These are phyloP conservation scores for Ampelomyces quisqualis DNA, from an alignment of 2,329 filamentous ascomycete species.

Conservation along the genomic window DNA sequence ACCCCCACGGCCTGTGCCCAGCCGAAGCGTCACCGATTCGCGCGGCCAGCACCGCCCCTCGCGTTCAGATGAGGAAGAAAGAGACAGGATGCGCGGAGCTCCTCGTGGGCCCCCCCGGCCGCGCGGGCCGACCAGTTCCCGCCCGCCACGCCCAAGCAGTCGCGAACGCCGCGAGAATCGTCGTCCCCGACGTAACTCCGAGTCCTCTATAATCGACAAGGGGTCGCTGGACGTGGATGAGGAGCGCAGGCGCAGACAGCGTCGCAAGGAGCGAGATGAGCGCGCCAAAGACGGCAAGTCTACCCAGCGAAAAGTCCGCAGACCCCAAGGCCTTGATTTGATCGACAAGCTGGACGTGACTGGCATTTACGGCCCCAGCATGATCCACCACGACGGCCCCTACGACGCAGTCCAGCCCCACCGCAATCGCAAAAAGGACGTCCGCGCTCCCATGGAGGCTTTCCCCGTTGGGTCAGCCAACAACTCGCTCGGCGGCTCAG, in stretches of 20 bases:
- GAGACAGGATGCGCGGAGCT: slow-evolving; percentile 41
- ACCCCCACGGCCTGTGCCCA: slow-evolving; percentile 42
- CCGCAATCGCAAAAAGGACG: slow-evolving; percentile 80
- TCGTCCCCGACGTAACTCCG: slow-evolving; percentile 72
- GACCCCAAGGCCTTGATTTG: slow-evolving; percentile 67
- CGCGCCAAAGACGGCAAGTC: slow-evolving; percentile 43
- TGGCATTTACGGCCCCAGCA: slow-evolving; percentile 88
- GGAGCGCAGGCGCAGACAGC: slow-evolving; percentile 54
- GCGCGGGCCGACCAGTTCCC: slow-evolving; percentile 43
- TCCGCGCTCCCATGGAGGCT: slow-evolving; percentile 89
- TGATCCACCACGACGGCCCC: slow-evolving; percentile 96
- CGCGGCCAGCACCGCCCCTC: slow-evolving; percentile 60
- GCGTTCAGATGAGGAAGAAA: slow-evolving; percentile 64
- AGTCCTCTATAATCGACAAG: slow-evolving; percentile 70
- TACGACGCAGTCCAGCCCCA: slow-evolving; percentile 96
- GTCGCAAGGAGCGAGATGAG: slow-evolving; percentile 55
- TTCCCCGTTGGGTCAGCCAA: slow-evolving; percentile 92
- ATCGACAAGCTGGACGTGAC: slow-evolving; percentile 97
- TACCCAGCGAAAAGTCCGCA: slow-evolving; percentile 39
- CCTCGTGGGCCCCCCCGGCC: slow-evolving; percentile 37
- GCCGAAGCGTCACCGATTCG: slow-evolving; percentile 51
- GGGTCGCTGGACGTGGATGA: slow-evolving; percentile 63
- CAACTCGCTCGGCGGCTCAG: slow-evolving; percentile 84
- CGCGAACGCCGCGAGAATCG: slow-evolving; percentile 48
- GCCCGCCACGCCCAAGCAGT: slow-evolving; percentile 37